phyloP scores from a whole-genome alignment of 306 rosid species.

The Cucurbita moschata region DNA sequence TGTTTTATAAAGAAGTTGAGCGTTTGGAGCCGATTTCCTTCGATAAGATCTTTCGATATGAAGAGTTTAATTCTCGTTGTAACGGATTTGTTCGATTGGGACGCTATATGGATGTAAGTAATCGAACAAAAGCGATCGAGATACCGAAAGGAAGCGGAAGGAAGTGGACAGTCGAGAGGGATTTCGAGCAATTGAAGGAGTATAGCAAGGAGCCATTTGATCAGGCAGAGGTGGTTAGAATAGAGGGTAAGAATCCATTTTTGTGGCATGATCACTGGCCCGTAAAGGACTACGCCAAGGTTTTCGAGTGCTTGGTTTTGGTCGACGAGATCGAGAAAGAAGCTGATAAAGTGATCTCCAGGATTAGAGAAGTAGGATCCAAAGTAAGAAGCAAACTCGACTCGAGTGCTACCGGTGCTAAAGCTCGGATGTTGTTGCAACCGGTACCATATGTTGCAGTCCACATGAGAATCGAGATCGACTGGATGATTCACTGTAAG shows the following conservation, averaged over 20 bases:
- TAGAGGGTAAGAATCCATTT: constrained; percentile 81
- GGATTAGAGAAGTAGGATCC: constrained; percentile 43
- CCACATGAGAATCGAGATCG: constrained; percentile 89
- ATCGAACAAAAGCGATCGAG: constrained; percentile 33
- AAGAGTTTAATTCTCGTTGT: constrained; percentile 54
- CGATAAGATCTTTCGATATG: constrained; percentile 59
- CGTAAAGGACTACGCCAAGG: constrained; percentile 62
- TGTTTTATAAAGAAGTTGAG: constrained; percentile 76
- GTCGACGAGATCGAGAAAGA: constrained; percentile 51
- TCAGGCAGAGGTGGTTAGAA: constrained; percentile 39
- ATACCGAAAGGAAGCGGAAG: constrained; percentile 89
- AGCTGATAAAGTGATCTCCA: constrained; percentile 54
- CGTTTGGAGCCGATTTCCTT: constrained; percentile 60
- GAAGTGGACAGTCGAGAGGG: constrained; percentile 74
- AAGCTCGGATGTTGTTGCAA: neutral
- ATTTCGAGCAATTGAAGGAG: constrained; percentile 53
- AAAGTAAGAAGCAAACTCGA: constrained; percentile 10
- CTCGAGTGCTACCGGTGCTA: neutral
- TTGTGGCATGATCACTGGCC: constrained; percentile 99
- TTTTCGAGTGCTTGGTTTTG: constrained; percentile 70
- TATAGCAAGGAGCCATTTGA: constrained; percentile 31
- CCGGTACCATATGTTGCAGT: constrained; percentile 56
- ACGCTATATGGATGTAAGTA: constrained; percentile 23
- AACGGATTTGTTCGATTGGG: constrained; percentile 52
- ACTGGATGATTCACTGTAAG: constrained; percentile 93